Conservation (phyloP, 2,329 filamentous ascomycete genomes). For the Whalleya microplaca region DNA sequence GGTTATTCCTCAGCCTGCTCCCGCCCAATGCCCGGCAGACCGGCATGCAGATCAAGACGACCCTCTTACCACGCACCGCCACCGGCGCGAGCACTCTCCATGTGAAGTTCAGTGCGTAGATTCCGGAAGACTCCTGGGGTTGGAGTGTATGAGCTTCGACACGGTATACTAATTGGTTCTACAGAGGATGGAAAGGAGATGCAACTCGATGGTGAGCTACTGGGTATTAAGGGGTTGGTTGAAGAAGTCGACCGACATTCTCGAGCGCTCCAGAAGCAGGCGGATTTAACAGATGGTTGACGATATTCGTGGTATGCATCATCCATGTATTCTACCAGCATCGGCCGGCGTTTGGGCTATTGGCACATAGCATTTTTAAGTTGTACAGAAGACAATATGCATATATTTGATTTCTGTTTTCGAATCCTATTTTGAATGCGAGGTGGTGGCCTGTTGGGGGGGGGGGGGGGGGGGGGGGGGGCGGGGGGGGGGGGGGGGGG, state of each 20-base stretch:
- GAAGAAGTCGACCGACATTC: constrained; percentile 93
- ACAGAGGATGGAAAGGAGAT: constrained; percentile 92
- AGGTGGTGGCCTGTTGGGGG: neutral
- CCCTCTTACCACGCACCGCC: constrained; percentile 71
- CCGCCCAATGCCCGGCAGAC: constrained; percentile 75
- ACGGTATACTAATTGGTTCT: constrained; percentile 29
- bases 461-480: no score
- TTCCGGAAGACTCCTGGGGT: neutral
- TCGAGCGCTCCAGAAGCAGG: constrained; percentile 76
- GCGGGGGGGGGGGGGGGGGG: no score
- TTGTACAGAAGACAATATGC: neutral
- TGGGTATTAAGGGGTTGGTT: constrained; percentile 83
- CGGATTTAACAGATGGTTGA: constrained; percentile 66
- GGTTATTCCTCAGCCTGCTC: constrained; percentile 84
- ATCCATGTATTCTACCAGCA: constrained; percentile 23
- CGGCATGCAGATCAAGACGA: constrained; percentile 78
- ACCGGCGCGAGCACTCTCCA: constrained; percentile 69
- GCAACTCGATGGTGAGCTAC: constrained; percentile 76
- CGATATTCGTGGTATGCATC: neutral
- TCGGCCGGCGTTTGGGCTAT: constrained; percentile 28
- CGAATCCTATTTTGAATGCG: neutral
- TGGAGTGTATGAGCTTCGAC: neutral
- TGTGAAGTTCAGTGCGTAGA: constrained; percentile 81
- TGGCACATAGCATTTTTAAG: constrained; percentile 3
- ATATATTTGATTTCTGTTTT: neutral